Base-by-base conservation (phyloP, 1,284 basidiomycete genomes). In the Malassezia slooffiae region DNA sequence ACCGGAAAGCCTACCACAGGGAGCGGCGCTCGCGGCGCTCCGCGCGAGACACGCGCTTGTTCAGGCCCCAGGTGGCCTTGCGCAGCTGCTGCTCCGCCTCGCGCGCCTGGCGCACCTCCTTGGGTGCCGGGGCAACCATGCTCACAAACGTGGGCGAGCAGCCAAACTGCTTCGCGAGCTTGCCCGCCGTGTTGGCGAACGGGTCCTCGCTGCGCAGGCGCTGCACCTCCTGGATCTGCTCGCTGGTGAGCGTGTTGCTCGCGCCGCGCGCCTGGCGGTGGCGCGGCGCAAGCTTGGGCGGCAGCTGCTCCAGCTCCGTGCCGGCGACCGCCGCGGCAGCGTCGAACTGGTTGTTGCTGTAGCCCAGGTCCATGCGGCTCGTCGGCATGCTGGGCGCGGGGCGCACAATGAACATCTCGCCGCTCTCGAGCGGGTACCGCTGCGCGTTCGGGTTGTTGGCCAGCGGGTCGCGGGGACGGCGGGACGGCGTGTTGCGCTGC, bases 381-480 rank as follows among this genome's bases (percentile, higher is more conserved):
- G 54, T 36, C 9, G 34, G 11, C 7, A 54, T 34, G 5, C 56
- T 41, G 11, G 65, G 63, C 1, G 65, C 55, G 4, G 60, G 55
- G 17, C 66, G 60, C 10, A 59, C 55, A 43, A 68, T 60, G 36
- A 68, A 58, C 7, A 58, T 65, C 34, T 59, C 60, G 29, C 66
- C 64, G 2, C 49, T 29, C 5, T 44, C 32, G 12, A 68, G 50
- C 0, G 55, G 44, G 47, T 61, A 58, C 15, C 57, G 58, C 6
- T 43, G 37, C 0, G 61, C 64, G 23, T 54, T 49, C 1, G 56
- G 45, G 17, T 46, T 55, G 9, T 40, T 41, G 22, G 57, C 55
- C 19, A 68, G 47, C 0, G 66, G 66, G 26, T 68, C 66, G 24
- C 58, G 56, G 8, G 61, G 62, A 34, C 62, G 54, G 30, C 65